Conservation (phyloP, 2,329 filamentous ascomycete species). For the Nannizzia gypsea region DNA sequence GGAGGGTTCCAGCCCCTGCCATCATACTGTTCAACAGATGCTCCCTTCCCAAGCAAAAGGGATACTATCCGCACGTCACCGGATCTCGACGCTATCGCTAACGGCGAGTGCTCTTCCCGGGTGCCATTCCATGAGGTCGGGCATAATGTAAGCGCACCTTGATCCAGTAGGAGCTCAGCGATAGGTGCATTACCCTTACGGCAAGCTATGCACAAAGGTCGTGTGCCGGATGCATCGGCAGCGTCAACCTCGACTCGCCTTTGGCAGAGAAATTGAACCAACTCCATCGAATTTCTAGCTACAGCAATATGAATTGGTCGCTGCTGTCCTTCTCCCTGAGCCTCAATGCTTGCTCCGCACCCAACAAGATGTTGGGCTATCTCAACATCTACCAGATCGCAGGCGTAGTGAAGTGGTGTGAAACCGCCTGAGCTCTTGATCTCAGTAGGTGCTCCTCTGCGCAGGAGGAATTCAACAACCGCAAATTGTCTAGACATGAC, state of each 20-base stretch:
- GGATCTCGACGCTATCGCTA: neutral
- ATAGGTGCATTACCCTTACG: slow-evolving; percentile 24
- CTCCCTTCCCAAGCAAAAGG: slow-evolving; percentile 18
- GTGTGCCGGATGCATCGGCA: slow-evolving; percentile 23
- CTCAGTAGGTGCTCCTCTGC: slow-evolving; percentile 23
- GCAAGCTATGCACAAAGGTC: slow-evolving; percentile 28
- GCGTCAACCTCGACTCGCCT: slow-evolving; percentile 22
- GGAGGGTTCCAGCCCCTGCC: slow-evolving; percentile 28
- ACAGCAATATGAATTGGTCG: slow-evolving; percentile 28
- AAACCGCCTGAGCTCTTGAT: slow-evolving; percentile 21
- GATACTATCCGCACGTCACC: slow-evolving; percentile 5
- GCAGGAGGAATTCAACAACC: slow-evolving; percentile 28
- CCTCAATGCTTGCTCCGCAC: slow-evolving; percentile 26
- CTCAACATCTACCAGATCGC: slow-evolving; percentile 21
- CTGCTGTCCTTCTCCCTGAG: slow-evolving; percentile 18
- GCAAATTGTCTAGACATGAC: slow-evolving; percentile 26
- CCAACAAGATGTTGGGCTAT: slow-evolving; percentile 25
- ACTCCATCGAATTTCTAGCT: slow-evolving; percentile 18
- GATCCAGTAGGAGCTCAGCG: slow-evolving; percentile 25
- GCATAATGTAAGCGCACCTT: slow-evolving; percentile 18
- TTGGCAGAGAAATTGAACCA: slow-evolving; percentile 25
- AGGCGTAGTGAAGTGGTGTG: slow-evolving; percentile 30
- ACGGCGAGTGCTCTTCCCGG: slow-evolving; percentile 24
- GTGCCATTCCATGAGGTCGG: slow-evolving; percentile 19
- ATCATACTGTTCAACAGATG: slow-evolving; percentile 25